A percentile compares a stretch with the other conserved stretches of the same genome.
Conservation (phyloP, 75 land plant genomes). For the Sequoia sempervirens region DNA sequence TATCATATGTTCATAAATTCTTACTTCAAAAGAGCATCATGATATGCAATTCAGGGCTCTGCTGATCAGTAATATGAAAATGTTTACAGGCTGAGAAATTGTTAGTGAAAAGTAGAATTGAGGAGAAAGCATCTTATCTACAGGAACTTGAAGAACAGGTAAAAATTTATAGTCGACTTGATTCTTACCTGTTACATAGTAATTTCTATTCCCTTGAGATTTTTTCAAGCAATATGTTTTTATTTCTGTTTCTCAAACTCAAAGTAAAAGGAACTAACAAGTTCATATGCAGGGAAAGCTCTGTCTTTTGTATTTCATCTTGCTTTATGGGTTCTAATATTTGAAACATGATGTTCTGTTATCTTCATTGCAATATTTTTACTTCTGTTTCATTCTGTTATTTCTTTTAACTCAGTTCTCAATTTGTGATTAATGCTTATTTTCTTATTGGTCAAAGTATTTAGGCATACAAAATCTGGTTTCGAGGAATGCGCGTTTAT, state of each 20-base stretch:
- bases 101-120: slow-evolving; percentile 70
- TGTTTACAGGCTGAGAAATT: slow-evolving; percentile 65
- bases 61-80: neutral
- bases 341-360: neutral
- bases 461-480: slow-evolving; percentile 50
- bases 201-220: neutral
- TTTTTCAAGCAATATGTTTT: neutral
- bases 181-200: neutral
- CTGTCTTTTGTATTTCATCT: neutral
- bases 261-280: neutral
- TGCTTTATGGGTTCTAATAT: neutral
- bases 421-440: slow-evolving; percentile 3
- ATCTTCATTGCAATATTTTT: neutral
- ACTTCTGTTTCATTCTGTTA: neutral
- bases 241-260: neutral
- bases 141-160: slow-evolving; percentile 94
- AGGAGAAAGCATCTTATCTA: slow-evolving; percentile 86
- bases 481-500: slow-evolving; percentile 32
- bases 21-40: neutral
- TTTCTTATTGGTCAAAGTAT: slow-evolving; percentile 19
- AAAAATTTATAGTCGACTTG: neutral
- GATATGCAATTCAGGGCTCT: neutral
- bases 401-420: neutral
- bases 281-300: neutral
- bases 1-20: neutral